Percentiles rank a stretch among this genome's conserved stretches.
Conservation (phyloP, 345 rosid genomes). For the Citrus unshiu region DNA sequence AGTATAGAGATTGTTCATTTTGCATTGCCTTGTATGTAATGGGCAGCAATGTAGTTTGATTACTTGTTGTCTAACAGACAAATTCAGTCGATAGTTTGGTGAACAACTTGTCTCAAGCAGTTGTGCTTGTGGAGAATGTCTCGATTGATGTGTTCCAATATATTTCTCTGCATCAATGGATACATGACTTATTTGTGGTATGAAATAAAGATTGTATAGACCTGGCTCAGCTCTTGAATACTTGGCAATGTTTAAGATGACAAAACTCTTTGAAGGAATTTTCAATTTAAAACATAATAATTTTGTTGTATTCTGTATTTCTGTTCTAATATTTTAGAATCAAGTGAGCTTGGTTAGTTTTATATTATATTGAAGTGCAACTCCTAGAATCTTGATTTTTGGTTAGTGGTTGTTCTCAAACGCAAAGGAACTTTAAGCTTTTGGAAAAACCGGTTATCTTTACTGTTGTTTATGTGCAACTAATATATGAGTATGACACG, state of each 20-base stretch:
- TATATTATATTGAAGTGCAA: neutral
- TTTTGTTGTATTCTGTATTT: neutral
- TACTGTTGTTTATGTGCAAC: neutral
- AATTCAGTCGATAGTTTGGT: neutral
- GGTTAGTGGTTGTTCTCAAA: neutral
- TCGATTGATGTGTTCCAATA: neutral
- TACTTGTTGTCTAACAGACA: neutral
- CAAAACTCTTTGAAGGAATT: neutral
- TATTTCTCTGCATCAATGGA: neutral
- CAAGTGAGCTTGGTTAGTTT: neutral
- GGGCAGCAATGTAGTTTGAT: neutral
- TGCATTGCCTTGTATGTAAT: neutral
- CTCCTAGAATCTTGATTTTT: neutral
- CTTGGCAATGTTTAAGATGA: neutral
- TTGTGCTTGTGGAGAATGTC: neutral
- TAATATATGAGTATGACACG: neutral
- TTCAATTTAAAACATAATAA: neutral
- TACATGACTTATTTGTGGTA: neutral
- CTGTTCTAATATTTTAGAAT: neutral
- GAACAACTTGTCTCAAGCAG: neutral
- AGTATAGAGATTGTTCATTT: neutral
- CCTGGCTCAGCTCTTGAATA: neutral
- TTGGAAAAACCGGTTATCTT: neutral
- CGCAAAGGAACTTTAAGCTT: neutral
- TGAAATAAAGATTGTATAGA: neutral